Evolutionary conservation across 176 grass and related monocot species (phyloP).

Genomic region (Eragrostis nindensis): DNA sequence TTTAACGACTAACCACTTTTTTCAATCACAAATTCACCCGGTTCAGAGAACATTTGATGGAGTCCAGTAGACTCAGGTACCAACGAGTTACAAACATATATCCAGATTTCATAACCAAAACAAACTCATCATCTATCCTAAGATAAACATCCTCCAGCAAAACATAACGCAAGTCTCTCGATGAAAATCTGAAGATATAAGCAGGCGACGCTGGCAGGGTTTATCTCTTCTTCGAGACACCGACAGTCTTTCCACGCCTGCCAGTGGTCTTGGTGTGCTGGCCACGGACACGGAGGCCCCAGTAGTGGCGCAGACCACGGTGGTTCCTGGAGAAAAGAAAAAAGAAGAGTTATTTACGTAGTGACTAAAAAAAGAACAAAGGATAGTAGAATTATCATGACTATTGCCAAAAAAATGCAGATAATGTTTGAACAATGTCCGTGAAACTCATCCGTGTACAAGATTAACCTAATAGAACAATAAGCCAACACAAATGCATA

Average conservation of each 20-base stretch:
- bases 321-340: constrained; percentile 72
- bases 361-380: too few relatives aligned
- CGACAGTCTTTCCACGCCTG: constrained; percentile 80
- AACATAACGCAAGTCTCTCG: neutral
- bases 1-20: neutral
- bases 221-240: constrained; percentile 88
- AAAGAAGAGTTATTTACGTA: too few relatives aligned
- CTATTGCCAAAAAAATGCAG: too few relatives aligned
- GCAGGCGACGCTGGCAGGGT: too few relatives aligned
- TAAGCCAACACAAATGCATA: too few relatives aligned
- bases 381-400: too few relatives aligned
- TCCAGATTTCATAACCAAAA: neutral
- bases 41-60: neutral
- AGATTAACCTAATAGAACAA: too few relatives aligned
- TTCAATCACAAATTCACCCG: neutral
- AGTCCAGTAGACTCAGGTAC: neutral
- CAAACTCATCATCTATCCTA: constrained; percentile 12
- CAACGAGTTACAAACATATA: neutral
- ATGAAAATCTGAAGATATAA: neutral
- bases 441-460: too few relatives aligned
- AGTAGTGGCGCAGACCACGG: constrained; percentile 77
- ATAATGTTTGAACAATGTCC: too few relatives aligned
- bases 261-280: constrained; percentile 88
- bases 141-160: neutral
- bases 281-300: constrained; percentile 76